Base-by-base conservation (phyloP, 345 rosid species). In the Populus tremula region DNA sequence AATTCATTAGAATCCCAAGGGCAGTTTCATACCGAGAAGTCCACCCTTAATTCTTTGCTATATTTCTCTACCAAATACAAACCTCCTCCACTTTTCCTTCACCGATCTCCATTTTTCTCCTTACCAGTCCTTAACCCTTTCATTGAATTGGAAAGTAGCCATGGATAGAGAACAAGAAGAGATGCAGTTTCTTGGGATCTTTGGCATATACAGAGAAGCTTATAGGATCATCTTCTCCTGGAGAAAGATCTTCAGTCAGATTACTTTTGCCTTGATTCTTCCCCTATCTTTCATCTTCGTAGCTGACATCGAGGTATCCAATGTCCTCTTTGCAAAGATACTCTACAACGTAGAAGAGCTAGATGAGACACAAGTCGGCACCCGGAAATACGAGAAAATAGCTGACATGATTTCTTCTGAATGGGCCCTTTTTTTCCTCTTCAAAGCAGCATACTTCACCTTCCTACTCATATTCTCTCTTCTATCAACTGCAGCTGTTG, bases 101-200 rank as follows among this genome's bases (percentile, higher is more conserved):
- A 6, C 18, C 59, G n/a, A 64, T 70, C 73, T 71, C 35, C 63
- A 41, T 41, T 71, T 56, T 2, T 2, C 2, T 6, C 50, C 53
- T 43, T 43, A 45, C 31, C 31, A 70, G 25, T 41, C 54, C 53
- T 41, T 41, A 47, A 45, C 25, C 23, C 8, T 61, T 70, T 59
- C 23, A 20, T 1, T 20, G 5, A 12, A 2, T 45, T 17, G 12
- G 21, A 27, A 31, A 74, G 12, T 14, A 17, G 47, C 8, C 79
- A 90, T 90, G 93, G 90, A 90, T 27, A 77, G 79, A 67, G 88
- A 88, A 56, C 93, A 88, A 62, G 93, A 90, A 78, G 90, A 87
- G 81, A 83, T 88, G 86, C 90, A 90, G 27, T 87, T 88, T 76
- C 83, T 90, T 0, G 90, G 90, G 27, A 10, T 88, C 29, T 68